These are phyloP conservation scores for Aspergillus awamori DNA, from an alignment of 2,329 filamentous ascomycete species.

Conservation along the genomic window DNA sequence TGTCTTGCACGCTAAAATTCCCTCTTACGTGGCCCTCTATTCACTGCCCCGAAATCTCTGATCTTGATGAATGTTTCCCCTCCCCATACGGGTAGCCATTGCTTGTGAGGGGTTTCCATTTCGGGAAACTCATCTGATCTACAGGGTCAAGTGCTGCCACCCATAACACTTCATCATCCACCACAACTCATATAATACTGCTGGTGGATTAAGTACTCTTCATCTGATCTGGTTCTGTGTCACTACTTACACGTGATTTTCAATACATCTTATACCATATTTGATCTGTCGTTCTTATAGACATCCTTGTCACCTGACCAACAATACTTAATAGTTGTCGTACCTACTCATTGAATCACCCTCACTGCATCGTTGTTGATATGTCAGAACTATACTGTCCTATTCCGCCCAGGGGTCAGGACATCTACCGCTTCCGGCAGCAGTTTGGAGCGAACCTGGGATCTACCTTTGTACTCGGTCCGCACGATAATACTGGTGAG, in stretches of 20 bases:
- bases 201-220: neutral
- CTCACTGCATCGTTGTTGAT: neutral
- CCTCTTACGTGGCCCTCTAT: neutral
- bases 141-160: neutral
- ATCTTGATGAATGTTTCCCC: neutral
- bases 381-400: constrained; percentile 7
- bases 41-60: neutral
- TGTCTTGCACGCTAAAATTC: no score
- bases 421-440: constrained; percentile 57
- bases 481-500: constrained; percentile 45
- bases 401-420: constrained; percentile 21
- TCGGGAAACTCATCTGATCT: constrained; percentile 1
- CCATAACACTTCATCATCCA: neutral
- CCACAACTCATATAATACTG: neutral
- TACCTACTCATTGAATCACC: neutral
- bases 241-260: neutral
- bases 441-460: constrained; percentile 64
- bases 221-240: neutral
- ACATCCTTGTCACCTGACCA: neutral
- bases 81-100: neutral
- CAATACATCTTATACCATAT: neutral
- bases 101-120: neutral
- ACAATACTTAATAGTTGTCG: neutral
- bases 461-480: constrained; percentile 63
- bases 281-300: neutral